Evolutionary conservation across 495 filamentous ascomycete genomes (phyloP).

Genomic region (Daldinia bambusicola): DNA sequence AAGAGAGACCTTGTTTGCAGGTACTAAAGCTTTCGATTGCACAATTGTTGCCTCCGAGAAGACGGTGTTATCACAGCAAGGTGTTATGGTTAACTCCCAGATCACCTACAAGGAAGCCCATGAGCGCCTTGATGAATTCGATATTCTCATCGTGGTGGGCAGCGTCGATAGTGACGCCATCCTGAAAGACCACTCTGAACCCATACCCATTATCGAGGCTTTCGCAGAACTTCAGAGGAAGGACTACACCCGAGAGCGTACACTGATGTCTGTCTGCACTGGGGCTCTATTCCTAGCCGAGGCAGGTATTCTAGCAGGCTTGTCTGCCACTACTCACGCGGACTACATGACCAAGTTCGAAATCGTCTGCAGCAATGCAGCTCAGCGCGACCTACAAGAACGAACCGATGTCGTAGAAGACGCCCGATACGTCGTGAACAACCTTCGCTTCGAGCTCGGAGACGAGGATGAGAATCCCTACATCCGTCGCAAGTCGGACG

Average conservation of each 20-base stretch:
- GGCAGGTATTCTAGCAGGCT: conserved; percentile 74
- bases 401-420: conserved; percentile 77
- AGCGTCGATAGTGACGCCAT: conserved; percentile 61
- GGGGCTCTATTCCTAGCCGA: conserved; percentile 77
- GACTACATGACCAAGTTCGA: conserved; percentile 72
- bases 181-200: conserved; percentile 68
- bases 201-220: conserved; percentile 69
- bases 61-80: conserved; percentile 71
- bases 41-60: conserved; percentile 68
- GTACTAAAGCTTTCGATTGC: conserved; percentile 71
- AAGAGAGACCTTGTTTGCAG: conserved; percentile 45
- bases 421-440: conserved; percentile 83
- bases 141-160: conserved; percentile 76
- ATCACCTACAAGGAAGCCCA: conserved; percentile 73
- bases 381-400: conserved; percentile 65
- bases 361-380: conserved; percentile 72
- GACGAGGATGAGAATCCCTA: conserved; percentile 80
- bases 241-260: conserved; percentile 75
- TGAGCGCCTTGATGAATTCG: conserved; percentile 71
- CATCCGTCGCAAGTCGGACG: conserved; percentile 72
- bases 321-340: conserved; percentile 77
- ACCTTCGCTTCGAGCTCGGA: conserved; percentile 78
- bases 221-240: conserved; percentile 73
- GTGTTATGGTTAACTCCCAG: conserved; percentile 79
- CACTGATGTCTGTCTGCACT: conserved; percentile 79